A percentile compares a stretch with the other conserved stretches of the same genome.
Evolutionary conservation across 2,329 filamentous ascomycete species (phyloP).

Genomic region (Plectosphaerella plurivora): DNA sequence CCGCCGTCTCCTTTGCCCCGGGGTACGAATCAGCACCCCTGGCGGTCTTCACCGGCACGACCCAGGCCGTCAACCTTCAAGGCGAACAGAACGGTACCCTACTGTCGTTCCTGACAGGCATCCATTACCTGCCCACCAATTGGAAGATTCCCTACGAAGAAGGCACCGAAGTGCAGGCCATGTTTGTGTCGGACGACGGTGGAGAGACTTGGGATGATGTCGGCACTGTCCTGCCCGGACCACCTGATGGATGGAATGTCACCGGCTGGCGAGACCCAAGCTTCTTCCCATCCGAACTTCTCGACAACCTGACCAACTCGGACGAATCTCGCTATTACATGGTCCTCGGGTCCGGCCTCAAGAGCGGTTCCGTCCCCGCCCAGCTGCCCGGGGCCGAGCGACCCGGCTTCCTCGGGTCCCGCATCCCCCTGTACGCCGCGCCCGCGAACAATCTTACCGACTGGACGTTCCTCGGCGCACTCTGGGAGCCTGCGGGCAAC

Average conservation of each 20-base stretch:
- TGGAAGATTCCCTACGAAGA: conserved; percentile 12
- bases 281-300: conserved; percentile 10
- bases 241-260: conserved; percentile 12
- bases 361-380: conserved; percentile 9
- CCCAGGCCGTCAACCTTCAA: conserved; percentile 9
- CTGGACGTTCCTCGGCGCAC: conserved; percentile 13
- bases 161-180: conserved; percentile 10
- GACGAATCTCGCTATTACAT: conserved; percentile 12
- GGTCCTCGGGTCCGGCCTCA: conserved; percentile 13
- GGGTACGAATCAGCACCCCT: conserved; percentile 6
- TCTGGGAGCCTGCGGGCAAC: conserved; percentile 12
- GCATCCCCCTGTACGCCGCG: conserved; percentile 11
- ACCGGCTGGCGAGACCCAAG: conserved; percentile 12
- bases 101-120: conserved; percentile 10
- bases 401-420: conserved; percentile 12
- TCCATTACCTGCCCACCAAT: conserved; percentile 10
- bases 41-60: conserved; percentile 11
- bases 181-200: conserved; percentile 8
- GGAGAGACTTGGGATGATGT: conserved; percentile 9
- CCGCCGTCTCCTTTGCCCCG: conserved; percentile 8
- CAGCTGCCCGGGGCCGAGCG: conserved; percentile 10
- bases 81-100: conserved; percentile 9
- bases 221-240: conserved; percentile 9
- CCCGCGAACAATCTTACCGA: conserved; percentile 10
- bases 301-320: conserved; percentile 7